phyloP scores from a whole-genome alignment of 192 early-diverging fungal species.

The Allomyces macrogynus region DNA sequence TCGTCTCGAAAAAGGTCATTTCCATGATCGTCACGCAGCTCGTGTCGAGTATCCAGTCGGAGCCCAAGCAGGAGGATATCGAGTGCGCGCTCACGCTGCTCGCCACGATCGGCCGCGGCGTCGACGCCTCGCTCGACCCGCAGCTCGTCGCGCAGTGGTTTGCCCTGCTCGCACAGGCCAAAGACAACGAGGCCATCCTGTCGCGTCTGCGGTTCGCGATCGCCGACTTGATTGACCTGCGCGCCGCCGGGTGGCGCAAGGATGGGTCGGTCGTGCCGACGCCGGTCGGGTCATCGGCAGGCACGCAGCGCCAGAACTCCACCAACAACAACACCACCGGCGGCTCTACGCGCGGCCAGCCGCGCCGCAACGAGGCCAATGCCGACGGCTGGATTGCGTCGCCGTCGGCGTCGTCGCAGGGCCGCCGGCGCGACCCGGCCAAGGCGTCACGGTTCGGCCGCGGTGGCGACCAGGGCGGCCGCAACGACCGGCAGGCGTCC shows the following conservation, averaged over 20 bases:
- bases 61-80: background rate
- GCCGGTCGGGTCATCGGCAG: background rate
- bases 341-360: background rate
- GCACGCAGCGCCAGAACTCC: background rate
- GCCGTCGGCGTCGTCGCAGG: background rate
- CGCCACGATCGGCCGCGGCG: background rate
- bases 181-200: background rate
- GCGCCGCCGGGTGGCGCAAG: background rate
- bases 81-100: background rate
- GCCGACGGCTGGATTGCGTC: background rate
- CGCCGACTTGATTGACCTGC: background rate
- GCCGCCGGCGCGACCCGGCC: background rate
- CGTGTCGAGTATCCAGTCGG: background rate
- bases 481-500: too few relatives aligned
- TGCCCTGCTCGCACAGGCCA: background rate
- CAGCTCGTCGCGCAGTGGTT: background rate
- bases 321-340: background rate
- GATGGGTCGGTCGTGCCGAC: background rate
- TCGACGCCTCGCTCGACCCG: background rate
- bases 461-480: too few relatives aligned
- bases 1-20: background rate
- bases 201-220: background rate
- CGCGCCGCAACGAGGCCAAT: too few relatives aligned
- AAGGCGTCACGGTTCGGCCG: too few relatives aligned
- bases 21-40: background rate